Conservation (phyloP, 345 rosid genomes). For the Moricandia moricandioides region DNA sequence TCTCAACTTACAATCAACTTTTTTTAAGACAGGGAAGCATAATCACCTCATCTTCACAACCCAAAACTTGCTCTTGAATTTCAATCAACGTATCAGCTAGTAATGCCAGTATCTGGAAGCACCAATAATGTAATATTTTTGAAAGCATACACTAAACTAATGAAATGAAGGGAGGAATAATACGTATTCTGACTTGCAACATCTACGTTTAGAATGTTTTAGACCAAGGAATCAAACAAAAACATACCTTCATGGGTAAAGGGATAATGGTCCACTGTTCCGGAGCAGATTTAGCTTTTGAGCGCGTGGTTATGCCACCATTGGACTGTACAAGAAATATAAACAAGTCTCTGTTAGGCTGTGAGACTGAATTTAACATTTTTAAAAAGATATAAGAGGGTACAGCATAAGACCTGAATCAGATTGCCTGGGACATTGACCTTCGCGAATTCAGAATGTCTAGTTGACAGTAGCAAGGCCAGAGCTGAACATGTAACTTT, state of each 20-base stretch:
- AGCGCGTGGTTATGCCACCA: slow-evolving; percentile 83
- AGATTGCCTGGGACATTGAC: slow-evolving; percentile 72
- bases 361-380: neutral
- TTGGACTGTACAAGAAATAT: slow-evolving; percentile 43
- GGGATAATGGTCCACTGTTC: slow-evolving; percentile 78
- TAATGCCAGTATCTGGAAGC: slow-evolving; percentile 66
- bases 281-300: slow-evolving; percentile 82
- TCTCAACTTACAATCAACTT: slow-evolving; percentile 10
- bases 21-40: neutral
- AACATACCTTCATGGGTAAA: slow-evolving; percentile 72
- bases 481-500: slow-evolving; percentile 84
- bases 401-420: slow-evolving; percentile 53
- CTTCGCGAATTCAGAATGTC: slow-evolving; percentile 65
- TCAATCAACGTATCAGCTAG: slow-evolving; percentile 76
- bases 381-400: neutral
- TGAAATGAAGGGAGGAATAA: slow-evolving; percentile 4
- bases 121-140: slow-evolving; percentile 9
- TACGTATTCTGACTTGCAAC: slow-evolving; percentile 7
- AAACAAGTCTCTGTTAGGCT: slow-evolving; percentile 12
- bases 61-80: slow-evolving; percentile 71
- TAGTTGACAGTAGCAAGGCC: slow-evolving; percentile 71
- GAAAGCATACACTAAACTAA: slow-evolving; percentile 13
- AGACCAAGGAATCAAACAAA: slow-evolving; percentile 12
- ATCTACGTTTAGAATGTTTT: neutral
- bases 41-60: slow-evolving; percentile 63